Conservation (phyloP, 768 basidiomycete species). For the Candolleomyces eurysporus region DNA sequence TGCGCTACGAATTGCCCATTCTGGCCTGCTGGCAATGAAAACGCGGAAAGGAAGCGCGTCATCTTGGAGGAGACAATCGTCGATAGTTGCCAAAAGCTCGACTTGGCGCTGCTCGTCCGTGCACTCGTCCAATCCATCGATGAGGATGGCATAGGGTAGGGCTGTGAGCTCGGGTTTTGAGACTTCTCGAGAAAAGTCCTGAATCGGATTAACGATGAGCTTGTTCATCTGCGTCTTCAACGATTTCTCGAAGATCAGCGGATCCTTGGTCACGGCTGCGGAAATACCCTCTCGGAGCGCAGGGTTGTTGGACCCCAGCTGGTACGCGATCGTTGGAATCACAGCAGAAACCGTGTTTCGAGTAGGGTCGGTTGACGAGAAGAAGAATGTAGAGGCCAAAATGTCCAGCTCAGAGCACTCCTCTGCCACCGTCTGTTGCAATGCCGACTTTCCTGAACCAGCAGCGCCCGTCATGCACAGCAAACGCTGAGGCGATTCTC, state of each 20-base stretch:
- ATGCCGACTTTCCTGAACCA: background rate
- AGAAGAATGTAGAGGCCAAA: constrained; percentile 1
- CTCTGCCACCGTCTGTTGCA: background rate
- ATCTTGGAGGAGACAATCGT: background rate
- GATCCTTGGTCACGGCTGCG: background rate
- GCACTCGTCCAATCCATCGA: constrained; percentile 6
- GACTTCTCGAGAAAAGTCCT: no score
- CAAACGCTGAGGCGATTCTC: background rate
- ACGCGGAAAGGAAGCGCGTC: background rate
- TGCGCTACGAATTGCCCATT: background rate
- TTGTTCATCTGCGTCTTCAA: background rate
- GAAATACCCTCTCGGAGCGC: background rate
- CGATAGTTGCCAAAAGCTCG: background rate
- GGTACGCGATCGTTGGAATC: background rate
- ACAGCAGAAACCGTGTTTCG: background rate
- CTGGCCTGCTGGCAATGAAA: background rate
- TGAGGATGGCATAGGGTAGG: background rate
- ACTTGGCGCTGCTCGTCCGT: background rate
- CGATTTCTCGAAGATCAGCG: background rate
- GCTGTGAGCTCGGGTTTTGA: background rate
- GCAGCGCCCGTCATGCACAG: constrained; percentile 1
- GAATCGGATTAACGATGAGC: background rate
- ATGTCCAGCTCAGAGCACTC: background rate
- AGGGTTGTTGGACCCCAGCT: background rate
- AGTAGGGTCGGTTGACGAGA: background rate